phyloP scores from a whole-genome alignment of 495 filamentous ascomycete genomes.

The Sporormia fimetaria region DNA sequence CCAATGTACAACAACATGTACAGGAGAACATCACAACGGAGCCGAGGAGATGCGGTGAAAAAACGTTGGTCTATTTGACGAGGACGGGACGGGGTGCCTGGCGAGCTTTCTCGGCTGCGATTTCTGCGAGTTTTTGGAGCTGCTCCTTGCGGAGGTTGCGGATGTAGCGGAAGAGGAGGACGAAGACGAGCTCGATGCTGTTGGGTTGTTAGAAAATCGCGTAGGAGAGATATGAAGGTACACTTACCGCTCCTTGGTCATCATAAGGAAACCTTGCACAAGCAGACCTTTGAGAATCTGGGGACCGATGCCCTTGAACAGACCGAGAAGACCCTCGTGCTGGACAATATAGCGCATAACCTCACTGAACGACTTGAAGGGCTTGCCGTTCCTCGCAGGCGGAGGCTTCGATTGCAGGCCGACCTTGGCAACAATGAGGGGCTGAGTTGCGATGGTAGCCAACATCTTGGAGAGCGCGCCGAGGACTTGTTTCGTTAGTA shows the following conservation, averaged over 20 bases:
- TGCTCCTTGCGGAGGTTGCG: constrained; percentile 58
- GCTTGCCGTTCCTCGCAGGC: constrained; percentile 71
- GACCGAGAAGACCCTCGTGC: constrained; percentile 66
- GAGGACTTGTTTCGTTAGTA: constrained; percentile 51
- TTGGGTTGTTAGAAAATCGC: constrained; percentile 25
- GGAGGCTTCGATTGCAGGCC: constrained; percentile 89
- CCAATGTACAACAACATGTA: too few relatives aligned
- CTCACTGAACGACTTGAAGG: constrained; percentile 88
- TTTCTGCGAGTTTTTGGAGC: constrained; percentile 53
- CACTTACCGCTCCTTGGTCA: constrained; percentile 92
- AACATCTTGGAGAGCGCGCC: constrained; percentile 88
- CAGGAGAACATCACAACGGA: not conserved
- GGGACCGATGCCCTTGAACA: constrained; percentile 95
- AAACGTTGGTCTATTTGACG: constrained; percentile 7
- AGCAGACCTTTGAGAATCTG: constrained; percentile 87
- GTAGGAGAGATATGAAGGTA: not conserved
- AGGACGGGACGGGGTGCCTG: constrained; percentile 22
- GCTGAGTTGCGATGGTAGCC: constrained; percentile 87
- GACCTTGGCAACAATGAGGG: constrained; percentile 95
- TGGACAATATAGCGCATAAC: constrained; percentile 89
- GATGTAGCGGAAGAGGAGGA: constrained; percentile 75
- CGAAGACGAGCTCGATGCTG: constrained; percentile 83
- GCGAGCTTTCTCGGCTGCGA: constrained; percentile 44
- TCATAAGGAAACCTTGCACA: constrained; percentile 95
- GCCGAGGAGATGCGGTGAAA: too few relatives aligned